A percentile compares a stretch with the other conserved stretches of the same genome.
Conservation (phyloP, 108 stramenopile genomes). For the Fistulifera solaris region DNA sequence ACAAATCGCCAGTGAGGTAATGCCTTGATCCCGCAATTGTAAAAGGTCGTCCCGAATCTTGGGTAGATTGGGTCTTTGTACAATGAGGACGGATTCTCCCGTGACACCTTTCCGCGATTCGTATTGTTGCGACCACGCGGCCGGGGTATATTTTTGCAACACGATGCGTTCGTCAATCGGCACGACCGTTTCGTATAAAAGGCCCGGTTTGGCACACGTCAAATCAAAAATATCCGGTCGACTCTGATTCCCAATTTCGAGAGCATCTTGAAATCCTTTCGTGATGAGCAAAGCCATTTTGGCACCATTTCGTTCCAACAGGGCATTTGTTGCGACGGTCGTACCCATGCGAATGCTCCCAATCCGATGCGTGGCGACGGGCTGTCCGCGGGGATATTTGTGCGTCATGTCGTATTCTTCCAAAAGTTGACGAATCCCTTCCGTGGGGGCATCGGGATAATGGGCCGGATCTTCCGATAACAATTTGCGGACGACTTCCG, state of each 20-base stretch:
- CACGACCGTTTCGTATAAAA: conserved; percentile 87
- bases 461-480: conserved; percentile 90
- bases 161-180: conserved; percentile 93
- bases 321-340: conserved; percentile 95
- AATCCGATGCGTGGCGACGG: conserved; percentile 66
- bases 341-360: conserved; percentile 90
- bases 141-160: conserved; percentile 44
- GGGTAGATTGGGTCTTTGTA: conserved; percentile 54
- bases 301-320: conserved; percentile 93
- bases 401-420: conserved; percentile 58
- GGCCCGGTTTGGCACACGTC: conserved; percentile 55
- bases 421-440: conserved; percentile 91
- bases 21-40: conserved; percentile 56
- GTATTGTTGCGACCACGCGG: conserved; percentile 31
- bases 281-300: conserved; percentile 86
- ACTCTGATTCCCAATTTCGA: conserved; percentile 92
- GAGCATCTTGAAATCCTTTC: conserved; percentile 83
- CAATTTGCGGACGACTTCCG: conserved; percentile 74
- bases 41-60: conserved; percentile 54
- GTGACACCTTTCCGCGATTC: conserved; percentile 52
- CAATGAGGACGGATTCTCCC: conserved; percentile 65
- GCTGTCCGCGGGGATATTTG: conserved; percentile 51
- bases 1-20: conserved; percentile 81
- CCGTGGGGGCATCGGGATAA: conserved; percentile 95
- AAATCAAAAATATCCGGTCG: conserved; percentile 89